A percentile compares a stretch with the other conserved stretches of the same genome.
phyloP scores from a whole-genome alignment of 345 rosid genomes.

The Bruguiera parviflora region DNA sequence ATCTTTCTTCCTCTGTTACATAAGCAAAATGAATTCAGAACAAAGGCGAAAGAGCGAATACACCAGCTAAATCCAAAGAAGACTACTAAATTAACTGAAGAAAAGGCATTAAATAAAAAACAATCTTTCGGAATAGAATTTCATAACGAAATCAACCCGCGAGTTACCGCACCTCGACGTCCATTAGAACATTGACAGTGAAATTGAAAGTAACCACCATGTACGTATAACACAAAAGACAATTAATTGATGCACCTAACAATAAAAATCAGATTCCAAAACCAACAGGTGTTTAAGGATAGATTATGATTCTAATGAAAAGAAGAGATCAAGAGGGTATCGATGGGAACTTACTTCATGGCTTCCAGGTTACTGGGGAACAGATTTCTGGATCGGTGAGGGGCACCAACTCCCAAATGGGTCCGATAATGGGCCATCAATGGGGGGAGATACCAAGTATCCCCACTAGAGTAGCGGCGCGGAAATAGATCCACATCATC shows the following conservation, averaged over 20 bases:
- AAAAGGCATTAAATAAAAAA: too few species aligned
- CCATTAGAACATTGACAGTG: too few species aligned
- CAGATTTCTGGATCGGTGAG: constrained; percentile 35
- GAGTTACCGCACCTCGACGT: too few species aligned
- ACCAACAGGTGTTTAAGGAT: too few species aligned
- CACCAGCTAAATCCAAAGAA: constrained; percentile 4
- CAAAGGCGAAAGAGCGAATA: constrained; percentile 14
- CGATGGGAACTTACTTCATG: constrained; percentile 47
- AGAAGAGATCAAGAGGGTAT: not conserved
- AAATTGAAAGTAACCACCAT: too few species aligned
- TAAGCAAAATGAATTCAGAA: constrained; percentile 21
- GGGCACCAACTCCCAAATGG: constrained; percentile 26
- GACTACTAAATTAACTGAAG: too few species aligned
- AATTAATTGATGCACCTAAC: too few species aligned
- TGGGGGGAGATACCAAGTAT: not conserved
- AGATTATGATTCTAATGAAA: too few species aligned
- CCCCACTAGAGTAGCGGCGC: constrained; percentile 16
- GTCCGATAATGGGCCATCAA: constrained; percentile 41
- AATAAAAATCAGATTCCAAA: too few species aligned
- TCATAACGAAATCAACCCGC: too few species aligned
- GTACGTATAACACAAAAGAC: too few species aligned
- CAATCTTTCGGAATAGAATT: not conserved
- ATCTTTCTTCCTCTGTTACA: constrained; percentile 65
- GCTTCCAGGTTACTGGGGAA: constrained; percentile 37
- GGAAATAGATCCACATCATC: constrained; percentile 19